Evolutionary conservation across 176 grass and related monocot genomes (phyloP).

Genomic region (Avena sativa): DNA sequence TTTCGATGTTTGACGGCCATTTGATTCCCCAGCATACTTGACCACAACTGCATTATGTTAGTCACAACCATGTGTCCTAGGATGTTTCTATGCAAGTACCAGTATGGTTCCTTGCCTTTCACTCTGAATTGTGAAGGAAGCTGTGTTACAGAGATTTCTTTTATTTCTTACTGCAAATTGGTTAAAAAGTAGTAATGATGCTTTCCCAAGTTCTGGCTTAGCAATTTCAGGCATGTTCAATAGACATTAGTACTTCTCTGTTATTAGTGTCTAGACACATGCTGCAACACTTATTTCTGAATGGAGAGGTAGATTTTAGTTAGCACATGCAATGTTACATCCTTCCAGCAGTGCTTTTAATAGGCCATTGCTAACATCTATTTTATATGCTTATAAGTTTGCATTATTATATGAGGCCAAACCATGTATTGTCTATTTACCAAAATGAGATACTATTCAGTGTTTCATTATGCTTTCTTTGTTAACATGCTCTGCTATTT

Average conservation of each 20-base stretch:
- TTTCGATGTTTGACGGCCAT: background rate
- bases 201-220: background rate
- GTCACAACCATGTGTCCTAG: no score
- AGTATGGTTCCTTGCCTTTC: background rate
- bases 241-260: background rate
- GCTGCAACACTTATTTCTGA: no score
- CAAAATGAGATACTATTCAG: no score
- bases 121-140: no score
- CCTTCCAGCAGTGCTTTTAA: background rate
- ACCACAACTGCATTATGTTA: background rate
- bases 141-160: no score
- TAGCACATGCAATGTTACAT: background rate
- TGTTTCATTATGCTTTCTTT: background rate
- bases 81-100: background rate
- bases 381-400: background rate
- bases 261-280: no score
- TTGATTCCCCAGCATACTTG: background rate
- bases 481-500: background rate
- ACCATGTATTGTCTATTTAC: background rate
- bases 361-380: no score
- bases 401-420: background rate
- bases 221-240: background rate
- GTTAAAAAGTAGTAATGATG: background rate
- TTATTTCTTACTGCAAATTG: no score
- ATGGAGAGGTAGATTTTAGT: no score